Base-by-base conservation (phyloP, 2,329 filamentous ascomycete genomes). In the Alternaria hordeiaustralica region DNA sequence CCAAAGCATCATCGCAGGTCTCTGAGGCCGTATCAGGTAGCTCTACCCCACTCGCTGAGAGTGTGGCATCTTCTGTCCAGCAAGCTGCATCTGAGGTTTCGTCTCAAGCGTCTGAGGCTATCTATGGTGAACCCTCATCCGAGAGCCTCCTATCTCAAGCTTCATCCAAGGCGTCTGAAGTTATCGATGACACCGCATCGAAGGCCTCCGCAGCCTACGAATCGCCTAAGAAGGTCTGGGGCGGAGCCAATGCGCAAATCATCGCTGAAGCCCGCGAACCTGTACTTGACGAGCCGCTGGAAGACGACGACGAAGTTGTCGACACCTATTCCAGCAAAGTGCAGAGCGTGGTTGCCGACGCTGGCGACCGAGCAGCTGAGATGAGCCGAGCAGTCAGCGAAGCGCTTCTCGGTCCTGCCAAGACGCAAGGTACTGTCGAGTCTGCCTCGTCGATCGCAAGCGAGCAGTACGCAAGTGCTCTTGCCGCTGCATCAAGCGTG, bases 351-450 rank as follows among this genome's bases (percentile, higher is more conserved):
- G 82, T 85, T 23, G 84, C 81, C 61, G 82, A 84, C 64, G 86
- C 85, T 13, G 84, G 84, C 23, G 85, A 87, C 50, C 80, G 82
- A 58, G 86, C 86, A 57, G 80, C 82, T 51, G 83, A 87, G 36
- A 79, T 88, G 47, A 88, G 85, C 13, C 82, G 81, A 69, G 86
- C 85, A 28, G 85, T 88, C 28, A 86, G 85, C 62, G 86, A 88
- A 76, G 87, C 86, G 25, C 75, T 87, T 10, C 72, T 86, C 26
- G 80, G 82, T 45, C 78, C 82, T 13, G 77, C 82, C 1, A 82
- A 75, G 55, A 82, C 82, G 2, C 80, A 85, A 67, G 84, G 84
- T 6, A 78, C 75, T 21, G 82, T 83, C 5, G 85, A 86, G 64
- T 84, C 83, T 46, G 80, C 84, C 8, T 85, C 83, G 3, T 87